Percentiles rank a stretch among this genome's conserved stretches.
Evolutionary conservation across 129 eudicot species (phyloP).

Genomic region (Artemisia argyi): DNA sequence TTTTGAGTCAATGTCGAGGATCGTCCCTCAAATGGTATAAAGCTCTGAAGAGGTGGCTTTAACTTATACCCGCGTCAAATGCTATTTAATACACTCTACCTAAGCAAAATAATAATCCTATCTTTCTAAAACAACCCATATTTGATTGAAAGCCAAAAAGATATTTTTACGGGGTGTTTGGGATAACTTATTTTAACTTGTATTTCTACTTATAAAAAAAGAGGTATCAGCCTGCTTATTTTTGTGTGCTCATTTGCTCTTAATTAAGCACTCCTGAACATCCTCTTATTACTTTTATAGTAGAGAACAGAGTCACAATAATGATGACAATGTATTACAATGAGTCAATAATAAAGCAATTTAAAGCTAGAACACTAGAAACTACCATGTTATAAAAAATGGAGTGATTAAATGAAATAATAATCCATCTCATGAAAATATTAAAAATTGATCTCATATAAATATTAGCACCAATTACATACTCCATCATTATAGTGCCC

Average conservation of each 20-base stretch:
- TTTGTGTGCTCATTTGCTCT: too few species aligned
- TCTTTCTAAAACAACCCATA: not conserved
- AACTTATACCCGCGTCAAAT: not conserved
- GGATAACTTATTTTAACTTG: not conserved
- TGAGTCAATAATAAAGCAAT: not conserved
- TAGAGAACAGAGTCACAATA: not conserved
- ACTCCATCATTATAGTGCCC: conserved; percentile 12
- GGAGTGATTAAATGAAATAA: not conserved
- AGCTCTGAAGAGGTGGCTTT: not conserved
- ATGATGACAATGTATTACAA: not conserved
- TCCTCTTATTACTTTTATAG: not conserved
- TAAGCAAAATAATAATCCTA: not conserved
- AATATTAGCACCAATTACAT: not conserved
- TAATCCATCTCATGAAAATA: not conserved
- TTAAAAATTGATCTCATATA: not conserved
- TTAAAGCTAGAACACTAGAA: not conserved
- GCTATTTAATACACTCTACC: not conserved
- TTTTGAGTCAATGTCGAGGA: conserved; percentile 15
- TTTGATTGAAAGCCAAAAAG: not conserved
- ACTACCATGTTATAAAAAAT: not conserved
- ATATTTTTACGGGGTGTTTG: not conserved
- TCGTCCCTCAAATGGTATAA: conserved; percentile 14
- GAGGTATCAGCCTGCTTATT: not conserved
- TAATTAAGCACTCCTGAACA: too few species aligned
- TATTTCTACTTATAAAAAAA: not conserved